Percentiles rank a stretch among this genome's conserved stretches.
Conservation (phyloP, 805 yeast genomes). For the Candida broadrunensis region DNA sequence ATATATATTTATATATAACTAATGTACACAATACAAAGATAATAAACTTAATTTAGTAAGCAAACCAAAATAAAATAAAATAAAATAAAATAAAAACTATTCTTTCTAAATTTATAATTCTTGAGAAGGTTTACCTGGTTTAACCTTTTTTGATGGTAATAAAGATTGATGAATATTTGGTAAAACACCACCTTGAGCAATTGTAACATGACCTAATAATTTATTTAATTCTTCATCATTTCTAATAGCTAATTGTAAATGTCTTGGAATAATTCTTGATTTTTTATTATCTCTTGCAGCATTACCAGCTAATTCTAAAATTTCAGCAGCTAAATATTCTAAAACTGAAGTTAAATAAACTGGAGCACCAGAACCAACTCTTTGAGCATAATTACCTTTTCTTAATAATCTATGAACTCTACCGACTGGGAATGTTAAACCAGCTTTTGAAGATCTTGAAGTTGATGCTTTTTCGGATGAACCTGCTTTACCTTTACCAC, state of each 20-base stretch:
- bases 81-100: no score
- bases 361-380: slow-evolving; percentile 99
- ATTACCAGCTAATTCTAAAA: slow-evolving; percentile 96
- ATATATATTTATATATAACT: slow-evolving; percentile 1
- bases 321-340: slow-evolving; percentile 97
- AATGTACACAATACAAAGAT: slow-evolving; percentile 4
- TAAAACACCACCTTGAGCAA: slow-evolving; percentile 99
- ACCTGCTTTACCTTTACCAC: slow-evolving; percentile 92
- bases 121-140: slow-evolving; percentile 61
- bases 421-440: slow-evolving; percentile 99
- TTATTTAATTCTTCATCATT: slow-evolving; percentile 98
- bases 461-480: slow-evolving; percentile 93
- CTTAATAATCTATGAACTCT: slow-evolving; percentile 96
- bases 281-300: slow-evolving; percentile 99
- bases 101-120: slow-evolving; percentile 63
- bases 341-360: slow-evolving; percentile 95
- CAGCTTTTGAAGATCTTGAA: slow-evolving; percentile 98
- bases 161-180: slow-evolving; percentile 95
- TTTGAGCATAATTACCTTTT: slow-evolving; percentile 97
- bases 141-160: slow-evolving; percentile 74
- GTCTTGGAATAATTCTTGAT: slow-evolving; percentile 98
- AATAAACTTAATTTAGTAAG: not conserved
- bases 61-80: not conserved
- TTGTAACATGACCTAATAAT: slow-evolving; percentile 87
- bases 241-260: slow-evolving; percentile 97